Percentiles rank a stretch among this genome's conserved stretches.
Conservation (phyloP, 1,284 basidiomycete species). For the Sanguinoderma infundibulare region DNA sequence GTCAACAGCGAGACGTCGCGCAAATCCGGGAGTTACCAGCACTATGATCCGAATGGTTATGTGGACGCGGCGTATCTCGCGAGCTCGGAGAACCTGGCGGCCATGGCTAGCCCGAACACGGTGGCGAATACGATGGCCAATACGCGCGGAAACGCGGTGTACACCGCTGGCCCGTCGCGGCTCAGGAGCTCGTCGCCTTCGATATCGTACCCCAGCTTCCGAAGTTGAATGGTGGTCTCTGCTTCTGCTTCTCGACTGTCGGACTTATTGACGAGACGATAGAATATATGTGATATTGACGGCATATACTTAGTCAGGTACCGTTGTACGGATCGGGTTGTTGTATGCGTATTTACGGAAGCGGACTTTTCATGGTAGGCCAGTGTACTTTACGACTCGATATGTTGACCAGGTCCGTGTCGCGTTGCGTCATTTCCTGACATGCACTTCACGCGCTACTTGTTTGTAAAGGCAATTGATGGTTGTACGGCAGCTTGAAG, state of each 20-base stretch:
- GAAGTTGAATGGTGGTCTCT: slow-evolving; percentile 6
- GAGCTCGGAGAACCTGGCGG: slow-evolving; percentile 34
- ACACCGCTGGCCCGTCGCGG: slow-evolving; percentile 11
- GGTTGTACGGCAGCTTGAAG: neutral
- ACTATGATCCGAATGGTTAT: slow-evolving; percentile 33
- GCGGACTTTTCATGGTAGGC: neutral
- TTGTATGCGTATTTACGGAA: slow-evolving; percentile 6
- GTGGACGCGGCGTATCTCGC: slow-evolving; percentile 38
- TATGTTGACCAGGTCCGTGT: neutral
- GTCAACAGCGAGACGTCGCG: slow-evolving; percentile 32
- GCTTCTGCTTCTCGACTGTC: neutral
- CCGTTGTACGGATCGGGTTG: neutral
- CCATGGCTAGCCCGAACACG: slow-evolving; percentile 31
- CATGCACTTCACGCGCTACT: neutral
- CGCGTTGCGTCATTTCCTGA: neutral
- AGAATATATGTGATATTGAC: neutral
- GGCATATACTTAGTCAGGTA: neutral
- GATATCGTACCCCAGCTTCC: slow-evolving; percentile 29
- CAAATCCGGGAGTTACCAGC: slow-evolving; percentile 29
- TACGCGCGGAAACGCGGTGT: slow-evolving; percentile 31
- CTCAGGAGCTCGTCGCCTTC: slow-evolving; percentile 23
- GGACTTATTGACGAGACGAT: neutral
- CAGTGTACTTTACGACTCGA: slow-evolving; percentile 1
- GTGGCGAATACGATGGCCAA: slow-evolving; percentile 36
- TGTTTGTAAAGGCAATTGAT: neutral